Conservation (phyloP, 1,284 basidiomycete genomes). For the Melanopsichium pennsylvanicum region DNA sequence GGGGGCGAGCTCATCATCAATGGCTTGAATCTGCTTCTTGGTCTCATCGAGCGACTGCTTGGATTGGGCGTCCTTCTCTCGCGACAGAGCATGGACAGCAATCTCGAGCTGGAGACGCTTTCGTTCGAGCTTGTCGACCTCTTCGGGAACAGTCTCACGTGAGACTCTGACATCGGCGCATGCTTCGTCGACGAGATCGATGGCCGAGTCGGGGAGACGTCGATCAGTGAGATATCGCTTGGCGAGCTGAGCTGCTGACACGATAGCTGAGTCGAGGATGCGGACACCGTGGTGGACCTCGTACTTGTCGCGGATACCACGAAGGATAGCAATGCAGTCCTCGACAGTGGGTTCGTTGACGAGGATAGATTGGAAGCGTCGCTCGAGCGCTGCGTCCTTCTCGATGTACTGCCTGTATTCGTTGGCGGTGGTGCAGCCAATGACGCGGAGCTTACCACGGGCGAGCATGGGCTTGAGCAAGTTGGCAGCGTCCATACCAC, state of each 20-base stretch:
- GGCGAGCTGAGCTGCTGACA: conserved; percentile 88
- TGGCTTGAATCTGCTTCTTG: conserved; percentile 80
- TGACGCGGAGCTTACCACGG: conserved; percentile 86
- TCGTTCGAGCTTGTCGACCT: conserved; percentile 91
- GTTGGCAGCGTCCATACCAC: conserved; percentile 64
- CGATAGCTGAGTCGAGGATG: conserved; percentile 88
- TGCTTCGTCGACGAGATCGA: conserved; percentile 66
- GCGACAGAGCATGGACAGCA: conserved; percentile 87
- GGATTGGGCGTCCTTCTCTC: conserved; percentile 84
- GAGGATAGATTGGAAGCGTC: conserved; percentile 87
- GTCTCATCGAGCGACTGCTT: conserved; percentile 84
- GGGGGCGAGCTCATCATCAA: conserved; percentile 89
- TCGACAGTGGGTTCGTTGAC: conserved; percentile 90
- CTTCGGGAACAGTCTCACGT: conserved; percentile 92
- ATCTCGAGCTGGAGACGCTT: conserved; percentile 91
- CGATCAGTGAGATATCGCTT: conserved; percentile 81
- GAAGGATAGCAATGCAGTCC: conserved; percentile 91
- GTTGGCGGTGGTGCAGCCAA: conserved; percentile 90
- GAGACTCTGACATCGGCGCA: conserved; percentile 69
- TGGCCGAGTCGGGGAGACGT: conserved; percentile 65
- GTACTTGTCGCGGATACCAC: conserved; percentile 84
- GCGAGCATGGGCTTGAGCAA: conserved; percentile 69
- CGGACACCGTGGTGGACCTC: conserved; percentile 72
- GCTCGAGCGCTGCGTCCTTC: conserved; percentile 83
- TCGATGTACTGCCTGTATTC: conserved; percentile 97